Evolutionary conservation across 495 filamentous ascomycete genomes (phyloP), one percentile per base, ranked within the genome.

Genomic region (Coniosporium apollinis): DNA sequence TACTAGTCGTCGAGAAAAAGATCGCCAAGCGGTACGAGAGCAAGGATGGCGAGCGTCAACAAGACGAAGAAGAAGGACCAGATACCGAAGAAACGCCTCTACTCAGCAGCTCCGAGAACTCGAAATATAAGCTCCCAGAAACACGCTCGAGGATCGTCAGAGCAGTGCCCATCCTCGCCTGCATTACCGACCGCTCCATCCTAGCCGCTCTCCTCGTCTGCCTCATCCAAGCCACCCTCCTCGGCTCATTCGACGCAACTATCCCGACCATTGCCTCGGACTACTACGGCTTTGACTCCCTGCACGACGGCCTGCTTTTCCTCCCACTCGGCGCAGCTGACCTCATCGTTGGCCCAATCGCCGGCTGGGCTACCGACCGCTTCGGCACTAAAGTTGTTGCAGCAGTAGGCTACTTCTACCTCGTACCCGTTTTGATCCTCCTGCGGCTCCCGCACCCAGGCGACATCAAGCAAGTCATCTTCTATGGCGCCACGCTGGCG

Each of bases 1-100:
- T 76, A 3, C 48, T 67, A 1, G 55, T 79, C 36, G 62, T 81
- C 28, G 76, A 79, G 51, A 79, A 79, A 56, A 70, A 67, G 36
- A 45, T 55, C 5, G 55, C 56, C 7, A 22, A 24, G 4, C 39
- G 36, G 24, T 58, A 58, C 39, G 46, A 38, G 13, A 33, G 20
- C 7, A 19, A 41, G 5, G 45, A 43, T 30, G 19, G 5, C 15
- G 33, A 20, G 7, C 18, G 46, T 28, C 4, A 30, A 32, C 9
- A 34, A 22, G 36, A 46, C 31, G 44, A 47, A 29, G 16, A 35
- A 13, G 33, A 47, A 19, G 37, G 44, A 15, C 19, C 19, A 1
- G 36, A 40, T 17, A 44, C 42, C 9, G 62, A 64, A 35, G 48
- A 49, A 16, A 43, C 51, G 13, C 49, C 56, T 8, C 45, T 67